Conservation (phyloP, 148 eudicot species). For the Arbutus unedo region DNA sequence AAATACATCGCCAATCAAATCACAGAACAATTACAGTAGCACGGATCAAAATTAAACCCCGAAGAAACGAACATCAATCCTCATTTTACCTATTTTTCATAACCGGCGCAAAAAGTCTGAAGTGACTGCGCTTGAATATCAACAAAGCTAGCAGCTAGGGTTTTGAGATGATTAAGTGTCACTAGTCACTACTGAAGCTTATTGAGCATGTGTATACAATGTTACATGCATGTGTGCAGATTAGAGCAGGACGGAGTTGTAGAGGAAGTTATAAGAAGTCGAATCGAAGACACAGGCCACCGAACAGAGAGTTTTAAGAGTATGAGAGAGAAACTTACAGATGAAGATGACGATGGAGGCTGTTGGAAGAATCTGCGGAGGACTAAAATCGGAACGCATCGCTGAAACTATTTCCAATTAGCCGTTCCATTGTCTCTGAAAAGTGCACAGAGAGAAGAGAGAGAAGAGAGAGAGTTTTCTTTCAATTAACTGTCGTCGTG, state of each 20-base stretch:
- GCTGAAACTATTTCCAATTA: not conserved
- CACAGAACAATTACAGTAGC: not conserved
- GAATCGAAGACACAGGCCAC: not conserved
- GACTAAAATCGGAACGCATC: not conserved
- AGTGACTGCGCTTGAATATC: not conserved
- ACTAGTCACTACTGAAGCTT: not conserved
- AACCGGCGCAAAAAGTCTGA: not conserved
- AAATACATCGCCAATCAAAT: not conserved
- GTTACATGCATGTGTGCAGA: not conserved
- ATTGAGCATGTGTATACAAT: not conserved
- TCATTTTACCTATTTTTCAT: not conserved
- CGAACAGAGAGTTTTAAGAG: not conserved
- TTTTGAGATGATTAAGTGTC: slow-evolving; percentile 8
- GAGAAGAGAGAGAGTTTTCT: not conserved
- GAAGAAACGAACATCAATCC: not conserved
- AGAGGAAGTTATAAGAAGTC: not conserved
- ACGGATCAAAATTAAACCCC: not conserved
- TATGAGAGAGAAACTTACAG: not conserved
- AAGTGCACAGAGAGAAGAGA: not conserved
- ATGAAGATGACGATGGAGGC: not conserved
- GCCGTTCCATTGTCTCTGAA: not conserved
- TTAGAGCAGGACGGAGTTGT: not conserved
- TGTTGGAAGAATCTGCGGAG: not conserved
- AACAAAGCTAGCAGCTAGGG: slow-evolving; percentile 6
- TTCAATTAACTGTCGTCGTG: not conserved